A percentile compares a stretch with the other conserved stretches of the same genome.
phyloP scores from a whole-genome alignment of 257 asterid genomes.

The Phtheirospermum japonicum region DNA sequence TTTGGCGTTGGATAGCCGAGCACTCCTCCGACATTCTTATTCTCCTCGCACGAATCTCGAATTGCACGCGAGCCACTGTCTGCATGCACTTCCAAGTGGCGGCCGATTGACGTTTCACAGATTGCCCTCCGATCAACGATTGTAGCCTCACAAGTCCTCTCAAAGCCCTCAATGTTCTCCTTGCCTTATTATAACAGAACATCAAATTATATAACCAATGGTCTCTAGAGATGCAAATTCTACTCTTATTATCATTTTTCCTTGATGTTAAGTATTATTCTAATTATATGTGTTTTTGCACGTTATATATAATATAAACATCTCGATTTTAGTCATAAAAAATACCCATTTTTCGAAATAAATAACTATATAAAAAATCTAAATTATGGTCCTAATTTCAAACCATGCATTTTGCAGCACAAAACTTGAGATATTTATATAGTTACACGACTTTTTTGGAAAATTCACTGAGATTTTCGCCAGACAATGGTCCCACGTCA shows the following conservation, averaged over 20 bases:
- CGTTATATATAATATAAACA: too few species aligned
- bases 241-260: background rate
- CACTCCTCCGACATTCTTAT: slow-evolving; percentile 50
- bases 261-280: too few species aligned
- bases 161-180: slow-evolving; percentile 64
- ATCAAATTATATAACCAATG: slow-evolving; percentile 6
- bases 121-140: slow-evolving; percentile 55
- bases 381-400: too few species aligned
- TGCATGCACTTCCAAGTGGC: slow-evolving; percentile 69
- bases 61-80: slow-evolving; percentile 64
- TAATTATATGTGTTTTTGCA: too few species aligned
- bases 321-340: too few species aligned
- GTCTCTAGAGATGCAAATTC: background rate
- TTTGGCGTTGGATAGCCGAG: slow-evolving; percentile 41
- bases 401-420: too few species aligned
- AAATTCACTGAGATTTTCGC: too few species aligned
- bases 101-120: slow-evolving; percentile 63
- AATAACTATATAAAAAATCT: too few species aligned
- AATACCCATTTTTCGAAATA: too few species aligned
- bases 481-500: too few species aligned
- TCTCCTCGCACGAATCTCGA: slow-evolving; percentile 65
- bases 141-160: slow-evolving; percentile 70
- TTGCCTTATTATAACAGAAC: slow-evolving; percentile 43
- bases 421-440: too few species aligned
- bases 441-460: too few species aligned